Conservation (phyloP, 202 grass and related monocot genomes). For the Carex arenaria region DNA sequence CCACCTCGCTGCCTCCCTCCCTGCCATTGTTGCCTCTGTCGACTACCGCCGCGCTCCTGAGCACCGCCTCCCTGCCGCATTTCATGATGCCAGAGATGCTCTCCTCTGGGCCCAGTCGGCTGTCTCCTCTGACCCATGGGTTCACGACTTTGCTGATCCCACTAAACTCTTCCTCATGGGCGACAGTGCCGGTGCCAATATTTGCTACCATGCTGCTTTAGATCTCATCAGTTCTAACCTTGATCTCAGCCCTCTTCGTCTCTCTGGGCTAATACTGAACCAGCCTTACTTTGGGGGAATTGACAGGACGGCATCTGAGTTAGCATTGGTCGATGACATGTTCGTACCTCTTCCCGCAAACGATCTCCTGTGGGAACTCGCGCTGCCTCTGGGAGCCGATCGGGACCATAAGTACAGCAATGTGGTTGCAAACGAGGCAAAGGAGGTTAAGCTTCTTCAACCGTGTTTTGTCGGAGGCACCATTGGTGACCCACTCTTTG, state of each 20-base stretch:
- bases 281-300: slow-evolving; percentile 58
- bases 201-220: slow-evolving; percentile 56
- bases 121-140: slow-evolving; percentile 9
- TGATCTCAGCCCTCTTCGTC: slow-evolving; percentile 29
- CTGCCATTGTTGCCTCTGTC: slow-evolving; percentile 50
- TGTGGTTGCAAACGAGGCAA: slow-evolving; percentile 29
- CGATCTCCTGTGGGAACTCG: slow-evolving; percentile 67
- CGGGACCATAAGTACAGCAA: slow-evolving; percentile 67
- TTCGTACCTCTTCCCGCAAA: slow-evolving; percentile 56
- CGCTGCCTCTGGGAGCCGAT: slow-evolving; percentile 43
- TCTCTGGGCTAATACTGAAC: slow-evolving; percentile 42
- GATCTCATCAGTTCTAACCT: slow-evolving; percentile 33
- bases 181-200: slow-evolving; percentile 53
- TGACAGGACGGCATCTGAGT: slow-evolving; percentile 40
- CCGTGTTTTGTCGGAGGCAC: slow-evolving; percentile 61
- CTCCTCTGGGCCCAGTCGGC: slow-evolving; percentile 40
- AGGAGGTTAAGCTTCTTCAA: slow-evolving; percentile 37
- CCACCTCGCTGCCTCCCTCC: slow-evolving; percentile 26
- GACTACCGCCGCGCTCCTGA: slow-evolving; percentile 94
- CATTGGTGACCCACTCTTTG: slow-evolving; percentile 44
- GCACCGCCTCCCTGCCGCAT: slow-evolving; percentile 74
- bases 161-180: slow-evolving; percentile 58
- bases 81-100: slow-evolving; percentile 60
- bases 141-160: slow-evolving; percentile 24
- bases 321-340: slow-evolving; percentile 45